Evolutionary conservation across 148 eudicot species (phyloP), one percentile per base, ranked within the genome.

Genomic region (Linanthus parryae): DNA sequence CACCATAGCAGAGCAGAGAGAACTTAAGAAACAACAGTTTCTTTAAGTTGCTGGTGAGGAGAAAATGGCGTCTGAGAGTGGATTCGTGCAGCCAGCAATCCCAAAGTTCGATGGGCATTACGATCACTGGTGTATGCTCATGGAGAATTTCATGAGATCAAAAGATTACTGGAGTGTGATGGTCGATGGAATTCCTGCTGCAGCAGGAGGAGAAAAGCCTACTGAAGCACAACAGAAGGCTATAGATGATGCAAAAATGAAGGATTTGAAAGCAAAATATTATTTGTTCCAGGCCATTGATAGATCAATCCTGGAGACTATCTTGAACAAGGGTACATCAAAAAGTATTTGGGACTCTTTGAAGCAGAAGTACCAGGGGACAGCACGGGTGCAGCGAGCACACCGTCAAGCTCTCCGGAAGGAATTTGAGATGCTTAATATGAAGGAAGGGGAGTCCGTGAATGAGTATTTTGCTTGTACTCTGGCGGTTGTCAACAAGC

Each of bases 51-150:
- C n/a, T n/a, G n/a, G n/a, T n/a, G n/a, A n/a, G n/a, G n/a, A n/a
- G n/a, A n/a, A n/a, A n/a, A 42, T 6, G 46, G 11, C 46, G 0
- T 15, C 46, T 16, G 48, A 44, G 0, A 44, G 48, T 44, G 26
- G 27, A 24, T 23, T 44, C 12, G 48, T 44, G 28, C 48, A 44
- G 17, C 48, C 15, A 44, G 48, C 29, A 10, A 24, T 44, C 28
- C 48, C 48, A 12, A 44, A 44, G 17, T 54, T 54, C 14, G 58
- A 54, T 23, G 47, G 58, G 22, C 33, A 37, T 37, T 54, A 54
- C 12, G 57, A 53, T 53, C 57, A 53, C 18, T 53, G 30, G 57
- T 21, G 44, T 20, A 34, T 53, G 57, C 34, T 54, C 21, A 54
- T 54, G 58, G 31, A 54, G 13, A 54, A 37, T 26, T 37, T 54